Evolutionary conservation across 2,329 filamentous ascomycete genomes (phyloP).

Genomic region (Myriosclerotinia scirpicola): DNA sequence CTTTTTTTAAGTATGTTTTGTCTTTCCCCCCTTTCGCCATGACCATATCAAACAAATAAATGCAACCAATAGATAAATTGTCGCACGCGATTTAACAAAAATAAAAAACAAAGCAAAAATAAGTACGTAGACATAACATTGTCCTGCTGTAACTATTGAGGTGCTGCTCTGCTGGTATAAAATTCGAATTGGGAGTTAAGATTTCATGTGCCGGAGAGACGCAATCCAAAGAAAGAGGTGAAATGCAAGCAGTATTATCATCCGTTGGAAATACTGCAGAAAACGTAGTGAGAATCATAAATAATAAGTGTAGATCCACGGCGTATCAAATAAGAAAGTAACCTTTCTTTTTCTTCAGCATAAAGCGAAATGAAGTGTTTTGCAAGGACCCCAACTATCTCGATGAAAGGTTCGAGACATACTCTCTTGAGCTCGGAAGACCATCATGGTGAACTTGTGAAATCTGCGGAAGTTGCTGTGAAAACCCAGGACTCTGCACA

Average conservation of each 20-base stretch:
- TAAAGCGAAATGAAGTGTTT: neutral
- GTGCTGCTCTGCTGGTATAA: too few species aligned
- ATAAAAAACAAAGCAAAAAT: neutral
- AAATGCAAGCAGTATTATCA: too few species aligned
- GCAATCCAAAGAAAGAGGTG: too few species aligned
- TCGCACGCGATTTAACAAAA: neutral
- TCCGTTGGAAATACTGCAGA: too few species aligned
- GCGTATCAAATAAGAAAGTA: too few species aligned
- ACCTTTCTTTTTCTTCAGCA: too few species aligned
- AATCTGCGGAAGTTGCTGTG: neutral
- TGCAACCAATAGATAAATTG: neutral
- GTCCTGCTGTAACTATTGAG: too few species aligned
- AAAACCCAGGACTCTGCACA: neutral
- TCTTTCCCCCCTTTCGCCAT: conserved; percentile 12
- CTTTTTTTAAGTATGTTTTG: conserved; percentile 10
- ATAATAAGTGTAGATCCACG: too few species aligned
- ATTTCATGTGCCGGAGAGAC: too few species aligned
- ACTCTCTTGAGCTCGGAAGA: neutral
- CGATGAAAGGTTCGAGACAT: conserved; percentile 3
- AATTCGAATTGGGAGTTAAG: too few species aligned
- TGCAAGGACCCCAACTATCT: neutral
- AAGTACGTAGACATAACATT: neutral
- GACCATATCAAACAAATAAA: neutral
- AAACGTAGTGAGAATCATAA: too few species aligned
- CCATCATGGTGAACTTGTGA: conserved; percentile 1